These are phyloP conservation scores for Exophiala spinifera DNA, from an alignment of 2,329 filamentous ascomycete genomes.

Conservation along the genomic window DNA sequence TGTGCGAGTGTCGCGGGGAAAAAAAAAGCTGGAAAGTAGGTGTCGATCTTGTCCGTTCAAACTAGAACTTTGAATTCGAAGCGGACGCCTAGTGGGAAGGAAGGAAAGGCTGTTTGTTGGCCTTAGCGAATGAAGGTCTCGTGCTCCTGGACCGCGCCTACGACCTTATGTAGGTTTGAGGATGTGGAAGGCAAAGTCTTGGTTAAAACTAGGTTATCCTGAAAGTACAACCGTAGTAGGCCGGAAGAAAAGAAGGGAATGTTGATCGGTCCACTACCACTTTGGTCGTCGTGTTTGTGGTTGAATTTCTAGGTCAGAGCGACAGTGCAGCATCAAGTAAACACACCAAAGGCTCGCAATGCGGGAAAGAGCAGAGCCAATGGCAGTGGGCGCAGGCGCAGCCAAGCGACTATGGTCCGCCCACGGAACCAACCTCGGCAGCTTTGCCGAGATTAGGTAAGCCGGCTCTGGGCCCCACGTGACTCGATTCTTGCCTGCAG, in stretches of 20 bases:
- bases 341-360: background rate
- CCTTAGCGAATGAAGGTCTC: constrained; percentile 11
- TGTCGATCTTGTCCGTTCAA: background rate
- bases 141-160: constrained; percentile 11
- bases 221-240: background rate
- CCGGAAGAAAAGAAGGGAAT: background rate
- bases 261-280: background rate
- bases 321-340: background rate
- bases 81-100: no score
- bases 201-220: no score
- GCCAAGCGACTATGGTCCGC: no score
- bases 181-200: background rate
- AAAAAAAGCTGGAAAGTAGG: background rate
- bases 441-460: background rate
- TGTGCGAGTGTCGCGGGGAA: background rate
- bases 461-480: background rate
- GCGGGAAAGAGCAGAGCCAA: background rate
- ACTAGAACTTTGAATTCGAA: background rate
- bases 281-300: background rate
- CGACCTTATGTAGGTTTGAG: background rate
- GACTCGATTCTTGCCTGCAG: background rate
- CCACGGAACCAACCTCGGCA: background rate
- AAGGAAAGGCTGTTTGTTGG: no score
- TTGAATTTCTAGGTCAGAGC: background rate
- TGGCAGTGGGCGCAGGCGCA: no score